phyloP scores from a whole-genome alignment of 106 monocot species.

The Gastrodia elata region DNA sequence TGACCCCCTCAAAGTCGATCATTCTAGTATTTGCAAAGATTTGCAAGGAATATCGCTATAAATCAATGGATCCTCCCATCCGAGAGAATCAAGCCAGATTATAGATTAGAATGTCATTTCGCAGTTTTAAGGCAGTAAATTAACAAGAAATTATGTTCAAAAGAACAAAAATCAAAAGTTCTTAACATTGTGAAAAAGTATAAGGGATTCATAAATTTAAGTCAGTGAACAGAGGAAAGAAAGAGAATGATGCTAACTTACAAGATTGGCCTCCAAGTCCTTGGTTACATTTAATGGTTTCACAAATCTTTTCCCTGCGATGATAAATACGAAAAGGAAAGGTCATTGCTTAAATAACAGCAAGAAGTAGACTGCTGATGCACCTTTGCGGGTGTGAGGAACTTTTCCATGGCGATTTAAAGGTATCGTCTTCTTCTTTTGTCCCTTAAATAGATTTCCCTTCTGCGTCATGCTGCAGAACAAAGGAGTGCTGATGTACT shows the following conservation, averaged over 20 bases:
- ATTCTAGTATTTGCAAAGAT: no score
- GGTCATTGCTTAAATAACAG: not conserved
- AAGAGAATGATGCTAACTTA: slow-evolving; percentile 12
- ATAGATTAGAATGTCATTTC: no score
- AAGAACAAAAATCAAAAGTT: not conserved
- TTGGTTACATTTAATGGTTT: slow-evolving; percentile 45
- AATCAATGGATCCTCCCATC: no score
- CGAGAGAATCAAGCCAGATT: no score
- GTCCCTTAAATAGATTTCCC: slow-evolving; percentile 54
- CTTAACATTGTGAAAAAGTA: not conserved
- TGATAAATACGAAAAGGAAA: not conserved
- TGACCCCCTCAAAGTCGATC: no score
- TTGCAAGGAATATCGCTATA: no score
- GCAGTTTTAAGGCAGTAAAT: no score
- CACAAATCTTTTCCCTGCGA: slow-evolving; percentile 43
- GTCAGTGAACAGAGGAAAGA: not conserved
- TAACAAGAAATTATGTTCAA: no score
- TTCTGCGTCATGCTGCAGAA: slow-evolving; percentile 65
- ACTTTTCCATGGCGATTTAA: slow-evolving; percentile 60
- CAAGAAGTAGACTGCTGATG: no score
- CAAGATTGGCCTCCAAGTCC: slow-evolving; percentile 41
- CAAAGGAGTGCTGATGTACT: no score
- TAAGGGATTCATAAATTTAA: not conserved
- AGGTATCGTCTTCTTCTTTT: slow-evolving; percentile 49
- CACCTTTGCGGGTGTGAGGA: slow-evolving; percentile 45